Base-by-base conservation (phyloP, 2,329 filamentous ascomycete genomes). In the Tolypocladium cylindrosporum region DNA sequence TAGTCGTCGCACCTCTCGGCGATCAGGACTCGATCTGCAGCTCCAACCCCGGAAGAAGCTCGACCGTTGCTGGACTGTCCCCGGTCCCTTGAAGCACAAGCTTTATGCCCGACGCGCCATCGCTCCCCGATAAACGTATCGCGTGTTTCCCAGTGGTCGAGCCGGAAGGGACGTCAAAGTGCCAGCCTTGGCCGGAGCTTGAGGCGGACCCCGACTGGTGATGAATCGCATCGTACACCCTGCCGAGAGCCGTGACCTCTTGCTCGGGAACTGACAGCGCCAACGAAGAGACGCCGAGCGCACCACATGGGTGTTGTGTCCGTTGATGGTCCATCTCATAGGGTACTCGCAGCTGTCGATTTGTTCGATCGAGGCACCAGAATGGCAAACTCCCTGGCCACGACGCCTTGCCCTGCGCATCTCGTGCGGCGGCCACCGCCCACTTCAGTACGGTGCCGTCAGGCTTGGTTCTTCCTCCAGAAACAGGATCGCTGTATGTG, bases 351-450 rank as follows among this genome's bases (percentile, higher is more conserved):
- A 82, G 66, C n/a, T 71, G 62, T 8, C 86, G 69, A 2, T 77
- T 71, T 2, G 85, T 88, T 14, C 81, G 70, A 66, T 89, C 86
- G 53, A 88, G 76, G 64, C 83, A 86, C 76, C 81, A 89, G 63
- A 89, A 89, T 0, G 86, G 86, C 13, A 85, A 65, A 16, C 72
- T 71, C 0, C 85, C 83, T 0, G 79, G 71, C 10, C 72, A 69
- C 1, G 74, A 61, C 1, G 62, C 61, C 2, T 58, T 51, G 5
- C 64, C 63, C 19, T 62, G 60, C 0, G 59, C 60, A 40, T 60
- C 67, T 14, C 71, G 71, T 0, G 73, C 68, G 0, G 77, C 75
- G 21, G 82, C 80, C 31, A 84, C 78, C 31, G 79, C 75, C 84
- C 86, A 89, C 59, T 81, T 74, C 37, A 88, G 68, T 39, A 80